Evolutionary conservation across 2,329 filamentous ascomycete genomes (phyloP), one percentile per base, ranked within the genome.

Genomic region (Sclerotinia trifoliorum): DNA sequence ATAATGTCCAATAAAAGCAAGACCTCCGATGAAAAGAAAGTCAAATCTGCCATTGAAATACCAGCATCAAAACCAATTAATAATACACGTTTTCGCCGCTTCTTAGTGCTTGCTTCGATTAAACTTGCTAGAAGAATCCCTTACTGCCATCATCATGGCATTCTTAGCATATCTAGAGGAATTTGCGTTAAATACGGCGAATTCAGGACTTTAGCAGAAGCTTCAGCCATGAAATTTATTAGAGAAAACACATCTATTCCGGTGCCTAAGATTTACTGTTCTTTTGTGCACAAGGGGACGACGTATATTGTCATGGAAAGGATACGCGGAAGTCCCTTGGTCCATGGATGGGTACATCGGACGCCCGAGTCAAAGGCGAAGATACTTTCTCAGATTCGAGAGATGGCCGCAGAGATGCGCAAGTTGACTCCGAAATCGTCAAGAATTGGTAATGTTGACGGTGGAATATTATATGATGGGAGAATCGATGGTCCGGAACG

Each of bases 301-400:
- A 78, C 76, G 0, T 81, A 80, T 49, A 79, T 80, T 48, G 70
- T 78, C 49, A 81, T 80, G 78, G 75, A 78, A 71, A 76, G 73
- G 61, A 78, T 80, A 26, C 70, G 75, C 32, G 79, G 79, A 13
- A 71, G 77, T 1, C 77, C 74, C 1, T 73, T 80, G 67, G 72
- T 70, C 24, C n/a, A n/a, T 13, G 46, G 42, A 56, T 67, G 68
- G 64, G 46, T 1, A 24, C 56, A 2, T 32, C 68, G 52, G 42
- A 76, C 71, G 49, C 72, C 77, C 13, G 68, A 78, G 24, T 78
- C 74, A 6, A 76, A 78, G 68, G 63, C 71, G 19, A 75, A 74
- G 65, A 74, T 80, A 70, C 73, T 80, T 54, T 60, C 70, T 1
- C 76, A 79, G 65, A 70, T 80, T 26, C 60, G 51, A 70, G 56